These are phyloP conservation scores for Paxillus involutus DNA, from an alignment of 768 basidiomycete genomes.

Conservation along the genomic window DNA sequence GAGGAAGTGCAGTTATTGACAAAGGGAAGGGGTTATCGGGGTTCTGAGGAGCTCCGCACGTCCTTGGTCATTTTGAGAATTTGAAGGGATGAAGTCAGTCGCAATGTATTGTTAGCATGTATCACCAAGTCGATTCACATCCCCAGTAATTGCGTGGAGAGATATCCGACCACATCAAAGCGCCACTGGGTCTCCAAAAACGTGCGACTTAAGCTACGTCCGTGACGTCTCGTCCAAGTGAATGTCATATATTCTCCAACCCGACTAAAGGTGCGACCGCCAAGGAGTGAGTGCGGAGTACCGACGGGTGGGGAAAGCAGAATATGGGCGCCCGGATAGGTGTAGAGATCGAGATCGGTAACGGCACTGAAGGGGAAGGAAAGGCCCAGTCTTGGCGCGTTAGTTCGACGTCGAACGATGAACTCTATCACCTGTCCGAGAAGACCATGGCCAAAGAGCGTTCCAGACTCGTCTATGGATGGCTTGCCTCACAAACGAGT, in stretches of 20 bases:
- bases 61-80: neutral
- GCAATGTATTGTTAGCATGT: constrained; percentile 21
- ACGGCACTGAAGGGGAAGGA: too few relatives aligned
- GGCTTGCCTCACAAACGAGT: too few relatives aligned
- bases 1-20: constrained; percentile 39
- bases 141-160: neutral
- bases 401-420: too few relatives aligned
- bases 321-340: too few relatives aligned
- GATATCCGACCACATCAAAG: neutral
- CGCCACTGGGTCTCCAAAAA: constrained; percentile 15
- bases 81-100: neutral
- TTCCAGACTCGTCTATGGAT: too few relatives aligned
- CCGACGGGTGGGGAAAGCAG: too few relatives aligned
- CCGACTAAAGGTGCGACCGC: neutral
- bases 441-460: too few relatives aligned
- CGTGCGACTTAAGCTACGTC: constrained; percentile 26
- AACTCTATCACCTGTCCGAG: too few relatives aligned
- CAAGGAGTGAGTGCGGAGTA: too few relatives aligned
- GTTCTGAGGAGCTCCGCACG: constrained; percentile 27
- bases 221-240: neutral
- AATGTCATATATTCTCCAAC: neutral
- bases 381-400: too few relatives aligned
- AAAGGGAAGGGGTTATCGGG: constrained; percentile 39
- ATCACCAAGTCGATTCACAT: constrained; percentile 1
- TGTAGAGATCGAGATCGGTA: too few relatives aligned